These are phyloP conservation scores for Colletotrichum coccodes DNA, from an alignment of 2,329 filamentous ascomycete species.

Conservation along the genomic window DNA sequence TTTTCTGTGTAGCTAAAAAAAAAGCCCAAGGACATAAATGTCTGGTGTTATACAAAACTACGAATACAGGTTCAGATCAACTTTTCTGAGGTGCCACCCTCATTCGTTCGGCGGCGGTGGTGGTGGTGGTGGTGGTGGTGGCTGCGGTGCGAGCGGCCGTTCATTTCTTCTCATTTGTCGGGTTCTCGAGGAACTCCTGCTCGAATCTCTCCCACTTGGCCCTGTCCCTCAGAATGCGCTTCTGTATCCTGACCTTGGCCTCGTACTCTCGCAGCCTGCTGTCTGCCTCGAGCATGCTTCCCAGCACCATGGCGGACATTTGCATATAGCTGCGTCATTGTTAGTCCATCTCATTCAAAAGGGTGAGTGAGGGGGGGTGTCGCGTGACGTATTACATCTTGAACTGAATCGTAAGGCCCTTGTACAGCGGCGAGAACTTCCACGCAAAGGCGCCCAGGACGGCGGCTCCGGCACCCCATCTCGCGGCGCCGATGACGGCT, in stretches of 20 bases:
- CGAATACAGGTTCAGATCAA: slow-evolving; percentile 8
- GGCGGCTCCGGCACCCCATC: slow-evolving; percentile 77
- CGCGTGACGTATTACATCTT: slow-evolving; percentile 69
- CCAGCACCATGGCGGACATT: slow-evolving; percentile 87
- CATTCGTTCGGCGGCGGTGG: background rate
- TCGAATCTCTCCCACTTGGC: slow-evolving; percentile 77
- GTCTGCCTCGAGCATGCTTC: slow-evolving; percentile 82
- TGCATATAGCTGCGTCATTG: slow-evolving; percentile 73
- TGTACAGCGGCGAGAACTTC: slow-evolving; percentile 75
- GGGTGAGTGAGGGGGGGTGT: background rate
- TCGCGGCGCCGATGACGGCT: slow-evolving; percentile 72
- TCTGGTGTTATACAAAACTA: slow-evolving; percentile 24
- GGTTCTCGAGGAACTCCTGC: slow-evolving; percentile 61
- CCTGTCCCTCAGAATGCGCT: slow-evolving; percentile 70
- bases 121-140: too few relatives aligned
- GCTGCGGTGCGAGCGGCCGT: too few relatives aligned
- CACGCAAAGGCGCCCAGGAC: slow-evolving; percentile 72
- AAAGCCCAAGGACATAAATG: slow-evolving; percentile 2
- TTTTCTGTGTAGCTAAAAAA: slow-evolving; percentile 19
- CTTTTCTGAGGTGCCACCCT: background rate
- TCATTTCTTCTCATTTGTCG: slow-evolving; percentile 47
- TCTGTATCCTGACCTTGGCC: slow-evolving; percentile 70
- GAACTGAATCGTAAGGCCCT: slow-evolving; percentile 78
- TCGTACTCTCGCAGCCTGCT: slow-evolving; percentile 74
- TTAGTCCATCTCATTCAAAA: slow-evolving; percentile 10